These are phyloP conservation scores for Nephelium lappaceum DNA, from an alignment of 345 rosid genomes.

Conservation along the genomic window DNA sequence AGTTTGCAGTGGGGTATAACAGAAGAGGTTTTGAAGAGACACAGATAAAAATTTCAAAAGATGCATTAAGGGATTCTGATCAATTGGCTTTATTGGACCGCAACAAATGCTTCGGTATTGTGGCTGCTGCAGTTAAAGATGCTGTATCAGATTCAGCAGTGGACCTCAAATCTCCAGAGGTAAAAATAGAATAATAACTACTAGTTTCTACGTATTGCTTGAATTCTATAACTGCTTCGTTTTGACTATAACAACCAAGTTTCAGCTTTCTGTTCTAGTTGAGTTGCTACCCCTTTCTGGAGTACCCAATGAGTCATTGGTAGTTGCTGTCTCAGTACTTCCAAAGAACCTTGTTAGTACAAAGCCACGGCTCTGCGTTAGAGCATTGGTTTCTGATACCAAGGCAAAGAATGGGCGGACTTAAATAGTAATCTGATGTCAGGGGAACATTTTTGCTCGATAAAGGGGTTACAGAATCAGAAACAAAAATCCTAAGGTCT, in stretches of 20 bases:
- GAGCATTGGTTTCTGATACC: slow-evolving; percentile 56
- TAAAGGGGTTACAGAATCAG: neutral
- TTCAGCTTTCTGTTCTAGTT: slow-evolving; percentile 76
- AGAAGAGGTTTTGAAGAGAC: slow-evolving; percentile 85
- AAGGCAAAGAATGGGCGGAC: slow-evolving; percentile 41
- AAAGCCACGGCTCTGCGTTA: slow-evolving; percentile 84
- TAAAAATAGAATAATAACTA: slow-evolving; percentile 15
- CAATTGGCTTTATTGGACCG: slow-evolving; percentile 64
- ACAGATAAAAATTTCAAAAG: slow-evolving; percentile 43
- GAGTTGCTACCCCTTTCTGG: slow-evolving; percentile 88
- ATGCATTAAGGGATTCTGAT: slow-evolving; percentile 39
- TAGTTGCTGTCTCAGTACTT: slow-evolving; percentile 80
- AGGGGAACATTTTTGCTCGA: neutral
- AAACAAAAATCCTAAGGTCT: no score
- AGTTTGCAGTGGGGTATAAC: slow-evolving; percentile 93
- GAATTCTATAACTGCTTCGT: neutral
- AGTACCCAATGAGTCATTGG: slow-evolving; percentile 54
- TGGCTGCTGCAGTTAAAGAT: slow-evolving; percentile 84
- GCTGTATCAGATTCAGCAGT: slow-evolving; percentile 72
- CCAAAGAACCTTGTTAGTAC: slow-evolving; percentile 66
- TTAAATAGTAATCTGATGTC: slow-evolving; percentile 6
- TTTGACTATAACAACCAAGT: slow-evolving; percentile 13
- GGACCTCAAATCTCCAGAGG: slow-evolving; percentile 92
- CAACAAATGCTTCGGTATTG: slow-evolving; percentile 70
- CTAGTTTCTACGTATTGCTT: neutral